Percentiles rank a stretch among this genome's conserved stretches.
Conservation (phyloP, 495 filamentous ascomycete genomes). For the Aspergillus kassunensis region DNA sequence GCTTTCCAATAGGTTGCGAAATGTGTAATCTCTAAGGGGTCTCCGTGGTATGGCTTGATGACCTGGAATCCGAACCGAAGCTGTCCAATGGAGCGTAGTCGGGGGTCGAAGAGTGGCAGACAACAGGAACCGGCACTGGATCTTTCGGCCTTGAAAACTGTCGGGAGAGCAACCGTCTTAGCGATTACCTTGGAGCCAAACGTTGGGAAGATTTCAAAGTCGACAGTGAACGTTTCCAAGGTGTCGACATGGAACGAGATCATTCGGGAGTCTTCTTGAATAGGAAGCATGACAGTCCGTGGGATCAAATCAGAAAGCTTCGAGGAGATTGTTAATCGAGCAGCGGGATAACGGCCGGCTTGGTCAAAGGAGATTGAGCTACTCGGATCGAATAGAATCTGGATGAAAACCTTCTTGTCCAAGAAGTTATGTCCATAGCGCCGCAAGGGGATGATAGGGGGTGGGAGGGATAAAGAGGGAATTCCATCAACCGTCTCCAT, state of each 20-base stretch:
- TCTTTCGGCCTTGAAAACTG: slow-evolving; percentile 67
- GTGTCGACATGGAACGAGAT: slow-evolving; percentile 96
- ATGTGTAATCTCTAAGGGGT: slow-evolving; percentile 90
- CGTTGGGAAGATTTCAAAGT: slow-evolving; percentile 96
- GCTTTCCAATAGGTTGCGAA: slow-evolving; percentile 99
- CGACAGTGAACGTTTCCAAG: slow-evolving; percentile 84
- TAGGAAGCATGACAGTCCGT: slow-evolving; percentile 87
- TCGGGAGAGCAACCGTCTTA: slow-evolving; percentile 84
- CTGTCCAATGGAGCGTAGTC: slow-evolving; percentile 89
- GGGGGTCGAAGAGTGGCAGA: slow-evolving; percentile 86
- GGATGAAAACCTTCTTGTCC: slow-evolving; percentile 91
- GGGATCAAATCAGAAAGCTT: slow-evolving; percentile 95
- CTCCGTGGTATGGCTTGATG: slow-evolving; percentile 94
- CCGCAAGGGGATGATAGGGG: slow-evolving; percentile 89
- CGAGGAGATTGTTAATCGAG: slow-evolving; percentile 91
- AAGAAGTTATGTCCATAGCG: slow-evolving; percentile 98
- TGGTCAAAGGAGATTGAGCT: slow-evolving; percentile 88
- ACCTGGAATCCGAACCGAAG: slow-evolving; percentile 92
- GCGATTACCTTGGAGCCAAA: slow-evolving; percentile 97
- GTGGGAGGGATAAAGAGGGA: slow-evolving; percentile 85
- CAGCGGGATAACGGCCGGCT: slow-evolving; percentile 90
- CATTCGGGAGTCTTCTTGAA: slow-evolving; percentile 88
- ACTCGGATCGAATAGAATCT: slow-evolving; percentile 77
- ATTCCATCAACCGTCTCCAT: slow-evolving; percentile 79
- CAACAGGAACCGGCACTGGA: slow-evolving; percentile 78